Evolutionary conservation across 2,329 filamentous ascomycete species (phyloP).

Genomic region (Cordyceps cateniannulata): DNA sequence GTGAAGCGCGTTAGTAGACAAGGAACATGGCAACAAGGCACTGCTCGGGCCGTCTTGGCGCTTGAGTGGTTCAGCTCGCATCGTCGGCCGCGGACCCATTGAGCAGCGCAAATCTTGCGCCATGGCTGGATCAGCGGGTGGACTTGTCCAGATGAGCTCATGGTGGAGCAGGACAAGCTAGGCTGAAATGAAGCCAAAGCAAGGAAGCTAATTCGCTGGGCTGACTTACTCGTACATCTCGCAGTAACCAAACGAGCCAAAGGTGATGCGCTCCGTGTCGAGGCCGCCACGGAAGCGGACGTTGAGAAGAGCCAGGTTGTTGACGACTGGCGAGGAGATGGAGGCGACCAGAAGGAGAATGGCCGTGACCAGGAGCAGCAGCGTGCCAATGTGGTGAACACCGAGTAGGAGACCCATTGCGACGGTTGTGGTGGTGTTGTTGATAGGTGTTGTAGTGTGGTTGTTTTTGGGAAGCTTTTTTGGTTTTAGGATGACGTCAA

Average conservation of each 20-base stretch:
- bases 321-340: constrained; percentile 53
- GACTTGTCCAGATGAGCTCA: constrained; percentile 1
- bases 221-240: background rate
- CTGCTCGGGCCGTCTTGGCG: background rate
- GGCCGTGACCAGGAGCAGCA: constrained; percentile 48
- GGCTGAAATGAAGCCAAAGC: background rate
- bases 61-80: background rate
- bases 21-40: background rate
- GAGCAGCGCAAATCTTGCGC: too few relatives aligned
- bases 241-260: constrained; percentile 58
- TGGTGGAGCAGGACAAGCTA: constrained; percentile 1
- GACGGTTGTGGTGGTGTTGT: constrained; percentile 13
- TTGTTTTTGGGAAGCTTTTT: background rate
- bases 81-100: background rate
- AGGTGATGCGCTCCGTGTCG: constrained; percentile 35
- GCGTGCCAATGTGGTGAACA: constrained; percentile 51
- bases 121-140: too few relatives aligned
- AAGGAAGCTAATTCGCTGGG: background rate
- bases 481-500: constrained; percentile 2
- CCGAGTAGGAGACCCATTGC: constrained; percentile 43
- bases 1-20: background rate
- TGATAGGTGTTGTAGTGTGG: constrained; percentile 4
- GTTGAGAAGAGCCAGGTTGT: constrained; percentile 46
- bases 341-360: constrained; percentile 52
- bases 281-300: constrained; percentile 39